Conservation (phyloP, 305 asterid genomes). For the Fraxinus ornus region DNA sequence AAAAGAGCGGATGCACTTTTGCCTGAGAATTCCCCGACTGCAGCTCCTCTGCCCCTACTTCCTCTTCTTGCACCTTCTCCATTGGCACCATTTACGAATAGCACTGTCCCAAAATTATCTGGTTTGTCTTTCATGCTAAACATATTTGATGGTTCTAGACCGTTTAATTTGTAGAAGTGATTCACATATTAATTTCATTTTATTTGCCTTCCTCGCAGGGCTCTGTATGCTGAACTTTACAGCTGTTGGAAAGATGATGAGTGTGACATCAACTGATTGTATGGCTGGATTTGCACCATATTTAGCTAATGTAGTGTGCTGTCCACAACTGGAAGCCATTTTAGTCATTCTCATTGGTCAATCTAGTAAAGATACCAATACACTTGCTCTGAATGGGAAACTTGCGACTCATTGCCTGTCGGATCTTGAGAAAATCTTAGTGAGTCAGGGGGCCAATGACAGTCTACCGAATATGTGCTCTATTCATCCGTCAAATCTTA, state of each 20-base stretch:
- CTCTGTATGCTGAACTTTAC: conserved; percentile 69
- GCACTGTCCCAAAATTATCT: conserved; percentile 80
- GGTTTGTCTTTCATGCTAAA: conserved; percentile 47
- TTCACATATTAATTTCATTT: not conserved
- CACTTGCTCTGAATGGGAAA: conserved; percentile 67
- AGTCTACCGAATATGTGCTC: conserved; percentile 74
- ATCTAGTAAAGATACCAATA: conserved; percentile 62
- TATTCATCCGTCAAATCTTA: conserved; percentile 67
- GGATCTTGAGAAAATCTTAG: conserved; percentile 75
- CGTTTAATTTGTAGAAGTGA: not conserved
- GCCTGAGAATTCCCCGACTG: conserved; percentile 60
- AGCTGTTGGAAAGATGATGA: conserved; percentile 60
- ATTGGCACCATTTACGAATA: conserved; percentile 83
- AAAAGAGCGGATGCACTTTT: conserved; percentile 54
- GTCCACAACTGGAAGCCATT: conserved; percentile 95
- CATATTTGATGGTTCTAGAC: not conserved
- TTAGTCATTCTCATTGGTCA: conserved; percentile 80
- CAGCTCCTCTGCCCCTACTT: conserved; percentile 75
- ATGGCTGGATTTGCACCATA: conserved; percentile 84
- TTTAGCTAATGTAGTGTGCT: conserved; percentile 89
- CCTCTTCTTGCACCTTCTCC: conserved; percentile 98
- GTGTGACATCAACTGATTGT: conserved; percentile 79
- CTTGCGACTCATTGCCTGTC: conserved; percentile 76
- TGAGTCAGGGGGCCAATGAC: conserved; percentile 82
- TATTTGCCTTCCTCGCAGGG: conserved; percentile 43